Conservation (phyloP, 1,284 basidiomycete genomes). For the Tylopilus orsonianus region DNA sequence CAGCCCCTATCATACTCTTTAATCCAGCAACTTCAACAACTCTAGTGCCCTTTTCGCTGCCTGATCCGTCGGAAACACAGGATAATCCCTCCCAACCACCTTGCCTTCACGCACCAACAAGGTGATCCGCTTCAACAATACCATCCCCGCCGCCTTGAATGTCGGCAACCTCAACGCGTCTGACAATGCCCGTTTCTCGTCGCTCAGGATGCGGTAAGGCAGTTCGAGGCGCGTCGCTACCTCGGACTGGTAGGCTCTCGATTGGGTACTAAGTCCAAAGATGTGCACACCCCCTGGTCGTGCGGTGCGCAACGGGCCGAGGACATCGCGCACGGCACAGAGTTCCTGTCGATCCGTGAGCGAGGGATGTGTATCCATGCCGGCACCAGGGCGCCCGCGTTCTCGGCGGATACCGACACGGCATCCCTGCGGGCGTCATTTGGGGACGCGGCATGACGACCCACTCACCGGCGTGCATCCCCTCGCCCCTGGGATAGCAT, state of each 20-base stretch:
- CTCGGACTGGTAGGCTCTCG: slow-evolving; percentile 19
- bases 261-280: slow-evolving; percentile 25
- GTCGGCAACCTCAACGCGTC: slow-evolving; percentile 17
- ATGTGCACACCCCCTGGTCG: slow-evolving; percentile 7
- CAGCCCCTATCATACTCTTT: no score
- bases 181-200: slow-evolving; percentile 9
- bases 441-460: no score
- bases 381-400: no score
- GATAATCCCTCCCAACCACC: slow-evolving; percentile 22
- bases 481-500: slow-evolving; percentile 27
- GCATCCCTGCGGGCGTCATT: no score
- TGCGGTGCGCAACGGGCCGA: slow-evolving; percentile 3
- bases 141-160: slow-evolving; percentile 18
- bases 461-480: slow-evolving; percentile 27
- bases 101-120: slow-evolving; percentile 17
- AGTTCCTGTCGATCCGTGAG: slow-evolving; percentile 19
- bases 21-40: slow-evolving; percentile 11
- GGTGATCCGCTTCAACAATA: slow-evolving; percentile 25
- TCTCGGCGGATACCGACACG: no score
- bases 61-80: slow-evolving; percentile 22
- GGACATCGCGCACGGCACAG: slow-evolving; percentile 15
- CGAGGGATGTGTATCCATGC: no score
- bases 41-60: slow-evolving; percentile 17
- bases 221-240: slow-evolving; percentile 17
- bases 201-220: slow-evolving; percentile 27